phyloP scores from a whole-genome alignment of 2,329 filamentous ascomycete species.

The Hypocreales sp. region DNA sequence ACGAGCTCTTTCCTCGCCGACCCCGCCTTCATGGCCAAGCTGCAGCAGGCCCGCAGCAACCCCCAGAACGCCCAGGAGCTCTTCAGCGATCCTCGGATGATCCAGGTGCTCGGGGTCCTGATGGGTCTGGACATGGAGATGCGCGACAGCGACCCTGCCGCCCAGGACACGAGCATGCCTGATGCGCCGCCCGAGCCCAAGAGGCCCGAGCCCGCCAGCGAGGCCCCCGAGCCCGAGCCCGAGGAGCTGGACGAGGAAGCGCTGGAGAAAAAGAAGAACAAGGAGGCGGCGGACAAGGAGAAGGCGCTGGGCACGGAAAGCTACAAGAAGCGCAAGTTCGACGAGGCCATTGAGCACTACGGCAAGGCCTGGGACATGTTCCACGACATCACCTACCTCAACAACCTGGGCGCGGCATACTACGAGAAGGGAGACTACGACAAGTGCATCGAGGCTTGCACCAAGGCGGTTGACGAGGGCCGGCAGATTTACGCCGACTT shows the following conservation, averaged over 20 bases:
- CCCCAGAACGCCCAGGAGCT: slow-evolving; percentile 64
- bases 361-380: slow-evolving; percentile 82
- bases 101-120: slow-evolving; percentile 85
- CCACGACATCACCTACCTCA: slow-evolving; percentile 96
- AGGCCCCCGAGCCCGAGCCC: slow-evolving; percentile 41
- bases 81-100: slow-evolving; percentile 79
- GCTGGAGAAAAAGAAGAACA: slow-evolving; percentile 71
- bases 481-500: slow-evolving; percentile 86
- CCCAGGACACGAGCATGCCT: slow-evolving; percentile 58
- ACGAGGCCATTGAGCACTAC: slow-evolving; percentile 89
- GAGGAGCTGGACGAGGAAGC: slow-evolving; percentile 71
- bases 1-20: slow-evolving; percentile 71
- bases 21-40: slow-evolving; percentile 75
- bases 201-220: slow-evolving; percentile 33
- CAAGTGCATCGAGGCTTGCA: slow-evolving; percentile 72
- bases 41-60: slow-evolving; percentile 68
- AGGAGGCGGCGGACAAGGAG: slow-evolving; percentile 84
- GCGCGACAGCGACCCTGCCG: slow-evolving; percentile 19
- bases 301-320: slow-evolving; percentile 87
- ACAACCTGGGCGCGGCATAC: slow-evolving; percentile 85
- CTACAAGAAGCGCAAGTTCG: slow-evolving; percentile 98
- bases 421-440: slow-evolving; percentile 95
- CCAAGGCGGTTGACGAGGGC: slow-evolving; percentile 79
- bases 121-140: slow-evolving; percentile 81
- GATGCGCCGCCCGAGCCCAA: slow-evolving; percentile 36